Percentiles rank a stretch among this genome's conserved stretches.
These are phyloP conservation scores for Leccinum uliginosum DNA, from an alignment of 768 basidiomycete genomes.

Conservation along the genomic window DNA sequence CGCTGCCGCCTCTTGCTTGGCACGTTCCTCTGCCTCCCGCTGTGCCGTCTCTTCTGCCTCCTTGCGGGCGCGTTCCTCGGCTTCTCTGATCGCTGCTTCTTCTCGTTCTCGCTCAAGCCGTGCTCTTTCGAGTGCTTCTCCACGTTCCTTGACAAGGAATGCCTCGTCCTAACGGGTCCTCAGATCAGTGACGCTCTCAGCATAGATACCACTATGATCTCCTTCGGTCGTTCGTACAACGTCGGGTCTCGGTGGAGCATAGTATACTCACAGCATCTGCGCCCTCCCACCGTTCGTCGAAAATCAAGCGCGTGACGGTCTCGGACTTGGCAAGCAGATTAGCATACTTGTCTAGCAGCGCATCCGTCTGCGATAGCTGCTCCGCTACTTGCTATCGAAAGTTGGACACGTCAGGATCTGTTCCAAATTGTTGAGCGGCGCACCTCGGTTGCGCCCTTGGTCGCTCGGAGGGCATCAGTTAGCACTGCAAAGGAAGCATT, in stretches of 20 bases:
- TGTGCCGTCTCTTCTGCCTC: constrained; percentile 33
- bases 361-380: constrained; percentile 69
- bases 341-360: constrained; percentile 72
- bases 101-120: constrained; percentile 35
- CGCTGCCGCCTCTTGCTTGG: constrained; percentile 44
- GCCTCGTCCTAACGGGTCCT: constrained; percentile 52
- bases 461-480: constrained; percentile 61
- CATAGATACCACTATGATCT: not conserved
- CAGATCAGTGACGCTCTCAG: not conserved
- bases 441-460: constrained; percentile 70
- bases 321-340: constrained; percentile 67
- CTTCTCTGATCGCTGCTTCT: constrained; percentile 37
- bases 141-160: constrained; percentile 41
- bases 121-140: constrained; percentile 26
- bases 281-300: constrained; percentile 75
- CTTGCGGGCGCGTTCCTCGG: constrained; percentile 31
- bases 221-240: not conserved
- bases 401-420: not conserved
- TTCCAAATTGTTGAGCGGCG: constrained; percentile 13
- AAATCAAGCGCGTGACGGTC: constrained; percentile 59
- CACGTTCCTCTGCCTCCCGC: constrained; percentile 46
- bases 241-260: not conserved
- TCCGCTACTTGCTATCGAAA: constrained; percentile 53
- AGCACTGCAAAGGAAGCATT: constrained; percentile 67
- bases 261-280: constrained; percentile 60